A percentile compares a stretch with the other conserved stretches of the same genome.
Conservation (phyloP, 2,329 filamentous ascomycete genomes). For the Calonectria henricotiae region DNA sequence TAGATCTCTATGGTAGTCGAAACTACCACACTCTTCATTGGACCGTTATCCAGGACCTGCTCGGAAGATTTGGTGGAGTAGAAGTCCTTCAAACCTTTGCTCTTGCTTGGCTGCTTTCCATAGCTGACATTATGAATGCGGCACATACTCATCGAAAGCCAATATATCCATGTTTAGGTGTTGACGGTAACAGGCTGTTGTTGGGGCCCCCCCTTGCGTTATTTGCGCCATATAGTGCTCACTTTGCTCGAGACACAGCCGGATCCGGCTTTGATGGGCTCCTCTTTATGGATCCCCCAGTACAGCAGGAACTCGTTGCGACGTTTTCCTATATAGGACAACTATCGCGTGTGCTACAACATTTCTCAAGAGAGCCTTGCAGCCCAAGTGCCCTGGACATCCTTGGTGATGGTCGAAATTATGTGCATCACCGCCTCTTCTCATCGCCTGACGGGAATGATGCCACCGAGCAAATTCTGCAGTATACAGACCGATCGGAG, state of each 20-base stretch:
- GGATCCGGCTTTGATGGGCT: constrained; percentile 24
- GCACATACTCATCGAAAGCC: constrained; percentile 35
- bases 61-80: constrained; percentile 28
- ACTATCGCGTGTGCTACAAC: constrained; percentile 32
- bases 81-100: constrained; percentile 30
- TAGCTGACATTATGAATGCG: constrained; percentile 35
- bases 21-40: constrained; percentile 34
- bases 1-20: constrained; percentile 35
- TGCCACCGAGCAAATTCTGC: constrained; percentile 25
- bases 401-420: constrained; percentile 32
- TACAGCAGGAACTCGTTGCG: constrained; percentile 1
- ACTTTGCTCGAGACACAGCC: constrained; percentile 8
- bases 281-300: constrained; percentile 12
- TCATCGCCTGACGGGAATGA: constrained; percentile 26
- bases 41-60: constrained; percentile 35
- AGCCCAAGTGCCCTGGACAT: constrained; percentile 23
- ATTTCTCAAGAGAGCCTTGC: constrained; percentile 21
- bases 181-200: constrained; percentile 27
- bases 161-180: constrained; percentile 33
- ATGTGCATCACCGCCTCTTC: constrained; percentile 31
- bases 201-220: constrained; percentile 16
- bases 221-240: not conserved
- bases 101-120: constrained; percentile 30
- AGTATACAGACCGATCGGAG: not conserved
- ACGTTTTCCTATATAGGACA: constrained; percentile 31